Evolutionary conservation across 345 rosid genomes (phyloP).

Genomic region (Acer yangbiense): DNA sequence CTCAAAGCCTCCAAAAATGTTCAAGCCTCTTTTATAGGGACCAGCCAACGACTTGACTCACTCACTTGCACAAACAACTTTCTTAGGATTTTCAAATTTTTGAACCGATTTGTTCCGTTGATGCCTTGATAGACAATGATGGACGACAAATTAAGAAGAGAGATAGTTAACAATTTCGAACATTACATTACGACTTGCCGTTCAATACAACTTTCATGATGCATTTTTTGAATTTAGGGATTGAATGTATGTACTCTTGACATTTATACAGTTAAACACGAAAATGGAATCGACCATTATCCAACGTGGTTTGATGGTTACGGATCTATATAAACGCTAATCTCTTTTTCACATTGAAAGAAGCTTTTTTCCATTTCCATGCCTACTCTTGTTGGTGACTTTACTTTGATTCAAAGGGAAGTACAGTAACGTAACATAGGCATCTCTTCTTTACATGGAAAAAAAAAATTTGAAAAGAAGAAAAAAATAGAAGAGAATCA

Average conservation of each 20-base stretch:
- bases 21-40: background rate
- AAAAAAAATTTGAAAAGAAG: background rate
- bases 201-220: no score
- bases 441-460: slow-evolving; percentile 4
- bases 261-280: no score
- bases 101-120: background rate
- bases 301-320: no score
- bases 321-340: no score
- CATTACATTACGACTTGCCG: no score
- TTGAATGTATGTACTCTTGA: no score
- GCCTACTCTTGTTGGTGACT: background rate
- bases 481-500: background rate
- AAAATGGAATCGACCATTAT: no score
- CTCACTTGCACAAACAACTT: background rate
- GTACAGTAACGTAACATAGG: background rate
- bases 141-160: background rate
- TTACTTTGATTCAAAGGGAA: background rate
- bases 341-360: background rate
- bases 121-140: no score
- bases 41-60: background rate
- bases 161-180: no score
- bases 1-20: background rate
- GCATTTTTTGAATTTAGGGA: no score
- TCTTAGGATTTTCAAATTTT: background rate
- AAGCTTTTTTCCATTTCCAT: background rate